Base-by-base conservation (phyloP, 1,139 yeast genomes). In the Sugiyamaella japonica region DNA sequence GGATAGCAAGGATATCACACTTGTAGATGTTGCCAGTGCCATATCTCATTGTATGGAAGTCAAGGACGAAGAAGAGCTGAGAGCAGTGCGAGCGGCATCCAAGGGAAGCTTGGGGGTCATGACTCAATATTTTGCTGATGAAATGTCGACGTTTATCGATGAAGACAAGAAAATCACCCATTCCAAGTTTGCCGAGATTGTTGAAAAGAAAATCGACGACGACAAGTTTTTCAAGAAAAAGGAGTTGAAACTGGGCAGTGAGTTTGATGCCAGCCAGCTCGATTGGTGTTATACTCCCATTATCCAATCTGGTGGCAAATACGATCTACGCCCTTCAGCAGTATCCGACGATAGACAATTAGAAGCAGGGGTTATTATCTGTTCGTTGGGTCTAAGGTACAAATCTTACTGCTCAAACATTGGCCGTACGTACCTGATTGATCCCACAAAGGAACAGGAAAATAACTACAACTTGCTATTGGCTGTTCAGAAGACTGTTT, bases 231-330 rank as follows among this genome's bases (percentile, higher is more conserved):
- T 86, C 70, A 72, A 68, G 43, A 64, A 75, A 62, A 78, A 75
- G 58, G 76, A 76, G 47, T 72, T 79, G 62, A 86, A 85, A 64
- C 70, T 82, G 8, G 79, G 84, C 8, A 68, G 81, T 46, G 91
- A 83, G 54, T 86, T 89, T 63, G 96, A 89, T 65, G 77, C 86
- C 2, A 84, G 83, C 59, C 82, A 84, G 60, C 74, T 93, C 37
- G 98, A 93, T 70, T 93, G 97, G 97, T 88, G 97, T 64, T 90
- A 89, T 70, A 83, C 90, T 48, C 98, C 99, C 31, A 87, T 89
- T 55, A 80, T 93, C 56, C 96, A 91, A 72, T 86, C 95, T 63
- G 96, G 96, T 52, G 90, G 89, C 44, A 83, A 84, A 53, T 91
- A 84, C 67, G 96, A 90, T 69, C 76, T 91, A 66, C 85, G 80